phyloP scores from a whole-genome alignment of 306 rosid genomes.

The Begonia fuchsioides region DNA sequence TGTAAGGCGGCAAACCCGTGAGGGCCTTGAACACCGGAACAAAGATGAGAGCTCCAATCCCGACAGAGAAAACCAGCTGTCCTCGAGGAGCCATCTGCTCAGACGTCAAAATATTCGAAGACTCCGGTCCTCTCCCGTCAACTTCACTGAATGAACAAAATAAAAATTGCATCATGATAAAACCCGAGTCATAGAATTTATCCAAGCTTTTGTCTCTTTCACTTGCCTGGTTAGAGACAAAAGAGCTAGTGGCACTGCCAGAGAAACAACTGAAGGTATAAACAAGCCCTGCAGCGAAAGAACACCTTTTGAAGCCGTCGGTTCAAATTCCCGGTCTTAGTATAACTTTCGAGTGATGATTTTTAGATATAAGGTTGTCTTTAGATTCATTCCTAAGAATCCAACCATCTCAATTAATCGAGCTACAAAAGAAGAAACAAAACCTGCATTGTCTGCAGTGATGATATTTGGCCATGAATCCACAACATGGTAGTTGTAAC shows the following conservation, averaged over 20 bases:
- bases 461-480: constrained; percentile 93
- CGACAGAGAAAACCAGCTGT: constrained; percentile 70
- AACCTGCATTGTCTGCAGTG: constrained; percentile 71
- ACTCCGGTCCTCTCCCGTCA: constrained; percentile 44
- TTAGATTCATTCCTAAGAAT: too few relatives aligned
- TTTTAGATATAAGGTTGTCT: too few relatives aligned
- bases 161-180: background rate
- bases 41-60: constrained; percentile 73
- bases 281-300: constrained; percentile 34
- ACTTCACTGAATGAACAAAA: constrained; percentile 47
- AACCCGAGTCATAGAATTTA: background rate
- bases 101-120: constrained; percentile 45
- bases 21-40: constrained; percentile 85
- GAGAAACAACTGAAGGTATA: constrained; percentile 66
- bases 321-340: too few relatives aligned
- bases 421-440: too few relatives aligned
- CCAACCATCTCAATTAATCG: too few relatives aligned
- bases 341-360: too few relatives aligned
- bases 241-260: constrained; percentile 75
- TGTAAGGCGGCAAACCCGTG: constrained; percentile 87
- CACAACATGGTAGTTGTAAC: constrained; percentile 96
- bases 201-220: constrained; percentile 6
- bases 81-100: constrained; percentile 98
- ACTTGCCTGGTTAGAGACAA: constrained; percentile 68
- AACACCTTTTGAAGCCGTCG: too few relatives aligned